Percentiles rank a stretch among this genome's conserved stretches.
Evolutionary conservation across 2,329 filamentous ascomycete genomes (phyloP).

Genomic region (Diaporthe ampelina): DNA sequence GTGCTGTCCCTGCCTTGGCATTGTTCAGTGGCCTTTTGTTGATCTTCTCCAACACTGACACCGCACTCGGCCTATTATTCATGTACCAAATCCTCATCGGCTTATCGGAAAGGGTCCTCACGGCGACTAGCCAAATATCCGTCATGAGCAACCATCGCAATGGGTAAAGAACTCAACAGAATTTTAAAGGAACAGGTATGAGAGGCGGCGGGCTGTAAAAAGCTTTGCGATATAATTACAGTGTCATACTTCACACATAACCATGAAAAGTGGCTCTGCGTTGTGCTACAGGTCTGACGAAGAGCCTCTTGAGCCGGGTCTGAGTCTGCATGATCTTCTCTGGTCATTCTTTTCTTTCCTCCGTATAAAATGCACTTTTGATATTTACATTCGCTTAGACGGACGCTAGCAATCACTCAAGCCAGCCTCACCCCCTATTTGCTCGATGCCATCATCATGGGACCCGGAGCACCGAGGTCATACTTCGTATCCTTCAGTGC

Average conservation of each 20-base stretch:
- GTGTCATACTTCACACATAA: too few species aligned
- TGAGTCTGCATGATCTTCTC: not conserved
- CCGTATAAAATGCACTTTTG: not conserved
- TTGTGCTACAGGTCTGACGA: too few species aligned
- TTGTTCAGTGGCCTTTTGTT: not conserved
- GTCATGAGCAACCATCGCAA: too few species aligned
- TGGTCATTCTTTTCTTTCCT: not conserved
- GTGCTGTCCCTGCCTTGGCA: not conserved
- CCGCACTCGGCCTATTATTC: not conserved
- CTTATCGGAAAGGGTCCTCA: not conserved
- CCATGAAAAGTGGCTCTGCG: too few species aligned
- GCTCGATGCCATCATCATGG: constrained; percentile 18
- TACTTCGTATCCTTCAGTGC: constrained; percentile 39
- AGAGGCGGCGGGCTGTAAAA: too few species aligned
- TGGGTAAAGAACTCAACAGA: too few species aligned
- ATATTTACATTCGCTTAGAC: not conserved
- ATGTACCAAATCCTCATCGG: not conserved
- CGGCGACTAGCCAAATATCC: not conserved
- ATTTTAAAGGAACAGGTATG: too few species aligned
- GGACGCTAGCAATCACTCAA: not conserved
- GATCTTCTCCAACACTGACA: not conserved
- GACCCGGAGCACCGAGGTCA: constrained; percentile 33
- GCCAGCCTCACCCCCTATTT: not conserved
- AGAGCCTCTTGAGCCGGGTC: too few species aligned
- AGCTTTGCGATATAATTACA: too few species aligned